These are phyloP conservation scores for Poa pratensis DNA, from an alignment of 176 grass and related monocot species.

Conservation along the genomic window DNA sequence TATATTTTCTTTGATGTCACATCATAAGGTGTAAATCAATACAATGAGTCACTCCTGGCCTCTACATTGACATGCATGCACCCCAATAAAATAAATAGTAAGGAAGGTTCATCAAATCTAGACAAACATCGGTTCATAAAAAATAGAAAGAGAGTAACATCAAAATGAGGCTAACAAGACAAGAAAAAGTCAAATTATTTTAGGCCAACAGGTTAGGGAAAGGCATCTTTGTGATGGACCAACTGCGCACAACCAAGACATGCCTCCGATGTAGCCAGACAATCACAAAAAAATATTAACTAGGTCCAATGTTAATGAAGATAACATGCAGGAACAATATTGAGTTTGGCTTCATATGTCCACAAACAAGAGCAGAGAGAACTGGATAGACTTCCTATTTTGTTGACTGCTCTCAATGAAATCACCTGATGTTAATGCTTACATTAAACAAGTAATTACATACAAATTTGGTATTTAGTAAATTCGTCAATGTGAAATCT, in stretches of 20 bases:
- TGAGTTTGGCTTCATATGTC: background rate
- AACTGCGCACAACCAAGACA: background rate
- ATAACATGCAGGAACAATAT: background rate
- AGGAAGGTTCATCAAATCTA: background rate
- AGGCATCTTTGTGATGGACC: background rate
- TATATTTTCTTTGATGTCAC: background rate
- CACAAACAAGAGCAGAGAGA: background rate
- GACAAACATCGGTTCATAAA: background rate
- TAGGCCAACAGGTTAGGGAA: background rate
- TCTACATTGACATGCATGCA: background rate
- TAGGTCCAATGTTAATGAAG: background rate
- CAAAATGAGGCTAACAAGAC: background rate
- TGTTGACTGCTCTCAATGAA: background rate
- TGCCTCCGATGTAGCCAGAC: background rate
- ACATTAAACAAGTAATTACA: background rate
- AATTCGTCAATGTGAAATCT: background rate
- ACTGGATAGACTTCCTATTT: background rate
- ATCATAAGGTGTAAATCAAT: background rate
- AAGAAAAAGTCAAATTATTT: background rate
- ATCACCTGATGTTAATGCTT: background rate
- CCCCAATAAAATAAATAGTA: background rate
- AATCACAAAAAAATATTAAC: background rate
- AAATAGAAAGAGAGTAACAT: background rate
- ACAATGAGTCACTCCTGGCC: background rate
- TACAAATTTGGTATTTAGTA: background rate